These are phyloP conservation scores for Panicum virgatum DNA, from an alignment of 202 grass and related monocot genomes.

Conservation along the genomic window DNA sequence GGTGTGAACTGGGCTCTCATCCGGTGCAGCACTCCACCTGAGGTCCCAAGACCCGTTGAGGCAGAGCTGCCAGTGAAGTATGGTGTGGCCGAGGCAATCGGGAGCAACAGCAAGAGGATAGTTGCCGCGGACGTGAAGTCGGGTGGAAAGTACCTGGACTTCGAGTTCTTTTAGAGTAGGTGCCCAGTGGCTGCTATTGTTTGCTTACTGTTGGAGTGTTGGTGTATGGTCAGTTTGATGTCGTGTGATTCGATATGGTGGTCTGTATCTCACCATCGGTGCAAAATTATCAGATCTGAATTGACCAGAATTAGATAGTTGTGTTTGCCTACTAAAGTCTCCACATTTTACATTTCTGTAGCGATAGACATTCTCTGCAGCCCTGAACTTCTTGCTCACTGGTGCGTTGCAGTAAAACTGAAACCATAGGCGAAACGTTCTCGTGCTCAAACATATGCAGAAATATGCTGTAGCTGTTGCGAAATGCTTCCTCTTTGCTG, in stretches of 20 bases:
- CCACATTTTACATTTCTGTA: background rate
- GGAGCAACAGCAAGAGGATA: slow-evolving; percentile 56
- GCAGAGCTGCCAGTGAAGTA: slow-evolving; percentile 66
- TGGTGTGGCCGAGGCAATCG: slow-evolving; percentile 44
- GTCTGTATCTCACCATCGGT: slow-evolving; percentile 25
- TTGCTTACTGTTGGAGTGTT: slow-evolving; percentile 37
- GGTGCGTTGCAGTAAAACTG: background rate
- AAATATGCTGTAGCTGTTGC: background rate
- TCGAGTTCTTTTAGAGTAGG: slow-evolving; percentile 88
- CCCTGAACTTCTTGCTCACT: background rate
- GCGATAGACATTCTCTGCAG: background rate
- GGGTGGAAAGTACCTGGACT: slow-evolving; percentile 86
- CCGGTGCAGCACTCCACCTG: slow-evolving; percentile 90
- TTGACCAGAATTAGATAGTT: slow-evolving; percentile 38
- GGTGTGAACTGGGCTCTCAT: slow-evolving; percentile 99
- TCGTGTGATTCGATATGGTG: slow-evolving; percentile 34
- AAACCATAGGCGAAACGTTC: background rate
- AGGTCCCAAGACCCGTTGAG: slow-evolving; percentile 75
- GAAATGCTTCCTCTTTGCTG: background rate
- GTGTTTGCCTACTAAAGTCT: slow-evolving; percentile 4
- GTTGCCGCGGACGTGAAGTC: slow-evolving; percentile 56
- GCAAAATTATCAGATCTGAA: slow-evolving; percentile 34
- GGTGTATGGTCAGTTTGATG: slow-evolving; percentile 38
- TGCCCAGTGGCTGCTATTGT: slow-evolving; percentile 17
- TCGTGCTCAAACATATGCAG: background rate